Percentiles rank a stretch among this genome's conserved stretches.
Conservation (phyloP, 768 basidiomycete genomes). For the Mycena galericulata region DNA sequence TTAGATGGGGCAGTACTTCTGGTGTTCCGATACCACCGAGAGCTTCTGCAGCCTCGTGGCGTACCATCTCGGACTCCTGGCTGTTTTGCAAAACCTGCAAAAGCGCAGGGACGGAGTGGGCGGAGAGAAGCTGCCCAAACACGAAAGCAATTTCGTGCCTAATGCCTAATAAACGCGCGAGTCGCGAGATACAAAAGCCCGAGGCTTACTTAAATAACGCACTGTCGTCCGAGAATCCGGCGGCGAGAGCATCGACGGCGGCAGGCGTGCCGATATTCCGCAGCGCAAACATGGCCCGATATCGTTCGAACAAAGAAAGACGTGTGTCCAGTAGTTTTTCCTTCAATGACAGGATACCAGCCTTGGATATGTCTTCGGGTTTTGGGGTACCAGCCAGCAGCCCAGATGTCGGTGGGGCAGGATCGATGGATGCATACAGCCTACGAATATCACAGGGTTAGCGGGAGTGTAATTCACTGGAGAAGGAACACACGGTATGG, state of each 20-base stretch:
- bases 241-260: constrained; percentile 91
- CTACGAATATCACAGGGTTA: constrained; percentile 39
- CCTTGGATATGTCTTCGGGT: constrained; percentile 60
- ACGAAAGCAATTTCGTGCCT: constrained; percentile 99
- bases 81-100: constrained; percentile 79
- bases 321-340: constrained; percentile 70
- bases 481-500: constrained; percentile 51
- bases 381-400: constrained; percentile 68
- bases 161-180: not conserved
- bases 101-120: constrained; percentile 89
- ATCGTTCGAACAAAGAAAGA: constrained; percentile 89
- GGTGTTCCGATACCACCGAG: constrained; percentile 97
- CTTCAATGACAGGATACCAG: constrained; percentile 66
- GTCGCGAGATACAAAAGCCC: not conserved
- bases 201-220: constrained; percentile 92
- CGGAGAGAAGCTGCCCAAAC: constrained; percentile 93
- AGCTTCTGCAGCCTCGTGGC: constrained; percentile 98
- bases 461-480: constrained; percentile 42
- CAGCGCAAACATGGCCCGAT: constrained; percentile 98
- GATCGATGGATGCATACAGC: constrained; percentile 87
- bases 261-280: constrained; percentile 89
- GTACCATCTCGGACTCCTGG: constrained; percentile 93
- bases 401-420: constrained; percentile 83
- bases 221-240: constrained; percentile 89
- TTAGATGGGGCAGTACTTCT: constrained; percentile 88